These are phyloP conservation scores for Phaeotremella skinneri DNA, from an alignment of 768 basidiomycete genomes.

Conservation along the genomic window DNA sequence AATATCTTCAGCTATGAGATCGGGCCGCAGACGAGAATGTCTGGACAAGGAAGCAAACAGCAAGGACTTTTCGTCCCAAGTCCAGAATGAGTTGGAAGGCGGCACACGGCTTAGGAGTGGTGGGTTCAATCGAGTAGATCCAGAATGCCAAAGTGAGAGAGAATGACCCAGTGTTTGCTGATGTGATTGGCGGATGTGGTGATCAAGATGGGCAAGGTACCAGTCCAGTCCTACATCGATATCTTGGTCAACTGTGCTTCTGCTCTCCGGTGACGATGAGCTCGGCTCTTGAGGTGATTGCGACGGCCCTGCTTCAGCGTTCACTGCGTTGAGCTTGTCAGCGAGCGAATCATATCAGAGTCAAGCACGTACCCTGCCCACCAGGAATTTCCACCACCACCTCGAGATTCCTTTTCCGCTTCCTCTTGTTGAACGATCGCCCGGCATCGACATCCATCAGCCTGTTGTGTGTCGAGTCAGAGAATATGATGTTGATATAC, in stretches of 20 bases:
- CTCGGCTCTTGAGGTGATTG: neutral
- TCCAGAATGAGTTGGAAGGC: conserved; percentile 58
- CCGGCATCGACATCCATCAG: neutral
- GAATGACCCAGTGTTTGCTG: conserved; percentile 7
- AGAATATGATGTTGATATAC: too few species aligned
- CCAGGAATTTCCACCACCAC: neutral
- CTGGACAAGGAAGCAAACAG: conserved; percentile 71
- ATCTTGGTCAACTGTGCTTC: too few species aligned
- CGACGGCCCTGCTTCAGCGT: neutral
- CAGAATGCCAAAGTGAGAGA: neutral
- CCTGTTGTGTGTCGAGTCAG: too few species aligned
- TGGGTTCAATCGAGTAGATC: neutral
- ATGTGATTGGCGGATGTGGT: conserved; percentile 13
- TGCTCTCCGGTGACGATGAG: too few species aligned
- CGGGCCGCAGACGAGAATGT: conserved; percentile 70
- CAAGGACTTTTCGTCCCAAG: conserved; percentile 62
- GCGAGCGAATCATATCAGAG: too few species aligned
- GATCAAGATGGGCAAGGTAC: conserved; percentile 22
- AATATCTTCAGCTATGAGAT: conserved; percentile 69
- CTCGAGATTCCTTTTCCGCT: neutral
- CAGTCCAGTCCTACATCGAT: neutral
- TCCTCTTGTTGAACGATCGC: neutral
- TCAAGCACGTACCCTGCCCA: neutral
- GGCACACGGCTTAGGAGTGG: neutral
- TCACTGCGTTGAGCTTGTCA: neutral